Evolutionary conservation across 768 basidiomycete genomes (phyloP).

Genomic region (Hydnomerulius pinastri): DNA sequence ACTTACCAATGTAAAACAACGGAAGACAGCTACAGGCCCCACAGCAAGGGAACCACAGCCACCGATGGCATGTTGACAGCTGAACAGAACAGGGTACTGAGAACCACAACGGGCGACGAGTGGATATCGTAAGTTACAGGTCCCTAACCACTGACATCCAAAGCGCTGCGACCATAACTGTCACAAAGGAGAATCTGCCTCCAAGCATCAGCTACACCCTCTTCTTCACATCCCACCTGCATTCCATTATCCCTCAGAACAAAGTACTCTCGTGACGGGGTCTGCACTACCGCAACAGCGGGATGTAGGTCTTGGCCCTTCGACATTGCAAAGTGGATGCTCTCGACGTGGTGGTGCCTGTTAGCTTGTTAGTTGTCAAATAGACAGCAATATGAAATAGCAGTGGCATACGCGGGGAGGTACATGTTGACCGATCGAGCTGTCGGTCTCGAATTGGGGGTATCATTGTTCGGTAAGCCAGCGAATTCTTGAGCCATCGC

Average conservation of each 20-base stretch:
- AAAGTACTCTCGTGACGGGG: conserved; percentile 65
- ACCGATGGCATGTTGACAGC: too few species aligned
- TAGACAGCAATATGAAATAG: neutral
- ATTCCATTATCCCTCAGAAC: conserved; percentile 76
- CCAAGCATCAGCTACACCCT: conserved; percentile 66
- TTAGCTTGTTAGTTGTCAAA: neutral
- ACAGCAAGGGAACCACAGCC: too few species aligned
- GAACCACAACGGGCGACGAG: too few species aligned
- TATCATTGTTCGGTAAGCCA: conserved; percentile 38
- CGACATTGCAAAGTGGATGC: conserved; percentile 60
- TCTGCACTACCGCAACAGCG: conserved; percentile 71
- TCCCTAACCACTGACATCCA: neutral
- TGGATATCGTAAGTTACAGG: too few species aligned
- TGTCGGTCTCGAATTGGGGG: conserved; percentile 15
- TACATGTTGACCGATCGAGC: conserved; percentile 52
- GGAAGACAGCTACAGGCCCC: too few species aligned
- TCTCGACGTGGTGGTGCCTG: conserved; percentile 79
- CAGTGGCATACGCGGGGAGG: conserved; percentile 57
- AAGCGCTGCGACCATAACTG: conserved; percentile 5
- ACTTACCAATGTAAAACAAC: too few species aligned
- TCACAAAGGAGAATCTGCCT: conserved; percentile 57
- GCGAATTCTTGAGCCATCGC: conserved; percentile 75
- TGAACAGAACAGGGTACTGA: too few species aligned
- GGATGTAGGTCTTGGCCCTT: conserved; percentile 50
- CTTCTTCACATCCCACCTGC: conserved; percentile 76